Base-by-base conservation (phyloP, 306 rosid species). In the Quercus alba region DNA sequence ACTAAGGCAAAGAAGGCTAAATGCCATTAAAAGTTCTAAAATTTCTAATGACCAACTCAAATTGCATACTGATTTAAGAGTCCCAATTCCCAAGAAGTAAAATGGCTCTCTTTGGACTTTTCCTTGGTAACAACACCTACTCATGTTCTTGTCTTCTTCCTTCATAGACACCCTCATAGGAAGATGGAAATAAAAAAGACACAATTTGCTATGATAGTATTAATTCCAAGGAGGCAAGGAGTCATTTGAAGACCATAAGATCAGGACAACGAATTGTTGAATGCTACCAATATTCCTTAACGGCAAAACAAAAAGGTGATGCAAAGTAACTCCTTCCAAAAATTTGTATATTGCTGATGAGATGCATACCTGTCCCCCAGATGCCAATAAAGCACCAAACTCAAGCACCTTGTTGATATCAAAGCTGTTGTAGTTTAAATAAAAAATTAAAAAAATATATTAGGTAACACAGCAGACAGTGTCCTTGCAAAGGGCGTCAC, bases 381-480 rank as follows among this genome's bases (percentile, higher is more conserved):
- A 95, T 71, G 99, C 99, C 87, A 93, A 67, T 56, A 95, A 86
- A 56, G 98, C 91, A 66, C 99, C 99, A 88, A 91, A 95, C 81
- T 95, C 99, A 76, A 95, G 92, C 75, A 95, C 97, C 88, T 93
- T 93, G 87, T 83, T 90, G 83, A 95, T 81, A 86, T 93, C 97
- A 76, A 95, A 95, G 88, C 97, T 94, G 93, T 73, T 64, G 68
- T 30, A 75, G 56, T 75, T 77, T 2, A 38, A 8, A 38, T 7
- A 38, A 38, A 38, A 38, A 38, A 7, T 38, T 38, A 41, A 72
- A 77, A 77, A 77, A 59, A 66, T 19, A 46, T 73, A 77, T 21
- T 28, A 79, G 81, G 56, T 56, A 33, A 58, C 63, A 49, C 14
- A 21, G 26, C 18, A 14, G 7, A 75, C 23, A 3, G 11, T 41